Evolutionary conservation across 2,329 filamentous ascomycete genomes (phyloP).

Genomic region (Colletotrichum neosansevieriae): DNA sequence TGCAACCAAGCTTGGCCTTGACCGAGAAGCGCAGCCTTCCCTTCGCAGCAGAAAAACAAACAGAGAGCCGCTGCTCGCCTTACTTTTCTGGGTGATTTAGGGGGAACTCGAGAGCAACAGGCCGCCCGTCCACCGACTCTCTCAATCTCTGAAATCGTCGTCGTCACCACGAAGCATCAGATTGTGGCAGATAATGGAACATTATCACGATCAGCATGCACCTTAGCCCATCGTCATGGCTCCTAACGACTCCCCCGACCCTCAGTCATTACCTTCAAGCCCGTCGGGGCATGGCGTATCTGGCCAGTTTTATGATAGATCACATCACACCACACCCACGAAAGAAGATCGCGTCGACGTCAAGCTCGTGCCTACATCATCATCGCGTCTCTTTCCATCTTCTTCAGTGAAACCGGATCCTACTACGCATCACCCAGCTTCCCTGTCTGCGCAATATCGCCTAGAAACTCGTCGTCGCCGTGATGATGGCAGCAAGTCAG

Average conservation of each 20-base stretch:
- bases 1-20: too few species aligned
- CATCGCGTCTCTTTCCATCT: neutral
- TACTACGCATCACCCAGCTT: too few species aligned
- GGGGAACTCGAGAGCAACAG: neutral
- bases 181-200: constrained; percentile 31
- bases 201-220: constrained; percentile 29
- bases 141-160: neutral
- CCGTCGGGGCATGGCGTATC: neutral
- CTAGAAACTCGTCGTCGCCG: neutral
- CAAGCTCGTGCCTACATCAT: neutral
- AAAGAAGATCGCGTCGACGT: neutral
- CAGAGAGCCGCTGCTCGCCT: constrained; percentile 8
- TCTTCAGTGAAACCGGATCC: constrained; percentile 4
- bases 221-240: constrained; percentile 33
- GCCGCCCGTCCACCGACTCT: neutral
- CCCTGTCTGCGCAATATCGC: neutral
- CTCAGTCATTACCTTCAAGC: constrained; percentile 12
- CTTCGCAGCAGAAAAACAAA: too few species aligned
- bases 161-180: neutral
- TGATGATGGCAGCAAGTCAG: neutral
- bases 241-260: constrained; percentile 9
- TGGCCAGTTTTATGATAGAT: constrained; percentile 9
- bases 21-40: too few species aligned
- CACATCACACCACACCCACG: constrained; percentile 18
- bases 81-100: neutral